Base-by-base conservation (phyloP, 495 filamentous ascomycete genomes). In the Penicillium tannophilum region DNA sequence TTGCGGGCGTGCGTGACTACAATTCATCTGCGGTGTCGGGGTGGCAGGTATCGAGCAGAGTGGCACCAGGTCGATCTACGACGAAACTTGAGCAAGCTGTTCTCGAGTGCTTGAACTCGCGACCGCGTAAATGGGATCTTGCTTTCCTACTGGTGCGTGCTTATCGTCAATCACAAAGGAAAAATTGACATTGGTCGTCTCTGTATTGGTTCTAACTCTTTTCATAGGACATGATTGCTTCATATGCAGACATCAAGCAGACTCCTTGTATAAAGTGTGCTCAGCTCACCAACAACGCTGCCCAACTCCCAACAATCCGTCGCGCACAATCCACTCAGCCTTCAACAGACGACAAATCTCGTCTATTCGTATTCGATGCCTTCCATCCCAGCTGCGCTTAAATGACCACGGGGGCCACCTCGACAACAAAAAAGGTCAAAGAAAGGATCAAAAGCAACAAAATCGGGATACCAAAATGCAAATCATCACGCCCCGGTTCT, bases 91-190 rank as follows among this genome's bases (percentile, higher is more conserved):
- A 80, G 52, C 54, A 26, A 28, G 63, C 72, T 4, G 63, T 77
- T 3, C 16, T 66, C 11, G 66, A 69, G 17, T 76, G 74, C 53
- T 55, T 80, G 44, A 73, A 73, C 50, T 65, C 71, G 0, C 66
- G 77, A 20, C 47, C 72, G 6, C 65, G 71, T 20, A 74, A 76
- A 51, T 80, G 77, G 77, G 75, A 80, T 61, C 68, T 80, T 26
- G 50, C 64, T 20, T 75, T 71, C 61, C 64, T 80, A 51, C 56
- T 80, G 46, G 77, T 80, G 61, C 4, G 41, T 55, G 17, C 2
- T 3, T 44, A 4, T 14, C 7, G 11, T 20, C 4, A 26, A 19
- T 16, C 8, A 26, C 20, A 23, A 33, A 46, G 1, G 17, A n/a
- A 17, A 11, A 17, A 0, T 28, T 17, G 5, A 42, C 2, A 23